phyloP scores from a whole-genome alignment of 805 yeast species.

The Starmerella stigmatis region DNA sequence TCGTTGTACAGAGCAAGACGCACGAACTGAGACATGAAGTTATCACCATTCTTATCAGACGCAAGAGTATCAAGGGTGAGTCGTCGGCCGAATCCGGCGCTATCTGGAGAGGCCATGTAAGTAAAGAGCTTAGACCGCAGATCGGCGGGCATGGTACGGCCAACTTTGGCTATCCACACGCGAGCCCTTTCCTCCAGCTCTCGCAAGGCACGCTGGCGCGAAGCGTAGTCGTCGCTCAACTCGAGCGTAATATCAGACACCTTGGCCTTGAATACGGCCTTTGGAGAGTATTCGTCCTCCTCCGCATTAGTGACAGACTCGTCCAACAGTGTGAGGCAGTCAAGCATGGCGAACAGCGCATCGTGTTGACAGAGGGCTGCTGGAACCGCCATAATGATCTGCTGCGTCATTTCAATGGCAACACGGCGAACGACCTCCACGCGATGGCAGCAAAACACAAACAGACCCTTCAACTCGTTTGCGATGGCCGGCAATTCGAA shows the following conservation, averaged over 20 bases:
- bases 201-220: constrained; percentile 61
- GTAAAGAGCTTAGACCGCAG: constrained; percentile 68
- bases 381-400: constrained; percentile 56
- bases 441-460: constrained; percentile 69
- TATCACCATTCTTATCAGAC: constrained; percentile 38
- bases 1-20: constrained; percentile 12
- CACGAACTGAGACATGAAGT: constrained; percentile 18
- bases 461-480: constrained; percentile 52
- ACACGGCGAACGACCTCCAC: constrained; percentile 62
- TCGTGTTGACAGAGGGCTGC: constrained; percentile 64
- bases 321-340: constrained; percentile 64
- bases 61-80: constrained; percentile 65
- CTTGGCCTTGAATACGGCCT: constrained; percentile 47
- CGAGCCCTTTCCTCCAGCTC: constrained; percentile 49
- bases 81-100: constrained; percentile 61
- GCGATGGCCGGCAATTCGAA: constrained; percentile 7
- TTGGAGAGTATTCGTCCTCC: constrained; percentile 73
- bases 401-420: constrained; percentile 67
- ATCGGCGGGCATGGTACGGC: constrained; percentile 56
- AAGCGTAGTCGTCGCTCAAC: constrained; percentile 63
- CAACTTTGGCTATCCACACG: constrained; percentile 53
- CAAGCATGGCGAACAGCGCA: constrained; percentile 69
- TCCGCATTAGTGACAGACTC: constrained; percentile 77
- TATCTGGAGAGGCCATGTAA: constrained; percentile 39
- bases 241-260: constrained; percentile 40